Evolutionary conservation across 208 protist species (phyloP).

Genomic region (Tritrichomonas foetus): DNA sequence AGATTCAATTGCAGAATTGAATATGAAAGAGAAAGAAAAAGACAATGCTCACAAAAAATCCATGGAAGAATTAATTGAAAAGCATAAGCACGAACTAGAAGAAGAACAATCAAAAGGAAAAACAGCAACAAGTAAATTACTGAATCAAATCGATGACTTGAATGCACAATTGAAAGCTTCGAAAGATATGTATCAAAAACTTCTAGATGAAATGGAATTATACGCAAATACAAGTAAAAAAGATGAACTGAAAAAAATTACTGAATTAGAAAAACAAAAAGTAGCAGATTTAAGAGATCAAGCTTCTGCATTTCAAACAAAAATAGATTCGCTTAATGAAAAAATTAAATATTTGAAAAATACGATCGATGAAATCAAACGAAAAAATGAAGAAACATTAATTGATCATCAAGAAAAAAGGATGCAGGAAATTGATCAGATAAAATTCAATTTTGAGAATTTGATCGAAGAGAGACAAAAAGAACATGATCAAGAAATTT

Average conservation of each 20-base stretch:
- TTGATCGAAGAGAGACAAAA: not conserved
- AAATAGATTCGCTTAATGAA: no score
- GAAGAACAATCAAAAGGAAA: not conserved
- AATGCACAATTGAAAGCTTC: not conserved
- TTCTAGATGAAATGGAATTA: not conserved
- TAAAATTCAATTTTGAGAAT: not conserved
- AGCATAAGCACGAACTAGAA: not conserved
- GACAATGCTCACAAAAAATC: not conserved
- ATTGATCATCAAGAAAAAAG: not conserved
- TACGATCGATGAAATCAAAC: not conserved
- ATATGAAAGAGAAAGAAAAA: not conserved
- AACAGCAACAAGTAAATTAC: not conserved
- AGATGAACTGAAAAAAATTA: not conserved
- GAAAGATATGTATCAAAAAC: not conserved
- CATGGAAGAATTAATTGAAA: not conserved
- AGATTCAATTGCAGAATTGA: not conserved
- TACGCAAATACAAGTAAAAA: not conserved
- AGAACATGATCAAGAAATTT: not conserved
- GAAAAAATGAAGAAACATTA: not conserved
- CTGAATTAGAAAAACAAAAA: not conserved
- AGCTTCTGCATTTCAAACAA: not conserved
- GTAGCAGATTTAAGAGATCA: not conserved
- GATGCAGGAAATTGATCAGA: not conserved
- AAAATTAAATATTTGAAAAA: no score
- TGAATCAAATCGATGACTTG: not conserved